Evolutionary conservation across 805 yeast species (phyloP).

Genomic region (Metschnikowia henanensis): DNA sequence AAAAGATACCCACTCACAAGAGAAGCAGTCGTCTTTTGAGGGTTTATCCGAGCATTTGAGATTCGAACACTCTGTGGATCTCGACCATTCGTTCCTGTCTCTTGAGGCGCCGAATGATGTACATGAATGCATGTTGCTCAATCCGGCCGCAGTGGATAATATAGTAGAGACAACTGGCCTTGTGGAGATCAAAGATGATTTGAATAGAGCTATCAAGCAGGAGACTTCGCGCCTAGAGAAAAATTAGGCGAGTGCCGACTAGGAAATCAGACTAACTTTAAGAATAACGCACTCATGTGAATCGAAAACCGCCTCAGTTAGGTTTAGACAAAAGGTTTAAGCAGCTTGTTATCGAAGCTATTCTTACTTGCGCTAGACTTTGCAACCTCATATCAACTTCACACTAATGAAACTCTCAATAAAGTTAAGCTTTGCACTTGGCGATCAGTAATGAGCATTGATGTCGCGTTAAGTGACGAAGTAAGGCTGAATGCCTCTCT

Average conservation of each 20-base stretch:
- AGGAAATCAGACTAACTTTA: too few species aligned
- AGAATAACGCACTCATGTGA: too few species aligned
- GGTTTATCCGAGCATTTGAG: neutral
- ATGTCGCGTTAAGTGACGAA: too few species aligned
- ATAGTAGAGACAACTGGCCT: slow-evolving; percentile 48
- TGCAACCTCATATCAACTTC: too few species aligned
- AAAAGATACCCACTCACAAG: slow-evolving; percentile 11
- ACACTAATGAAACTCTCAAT: too few species aligned
- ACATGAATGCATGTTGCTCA: slow-evolving; percentile 42
- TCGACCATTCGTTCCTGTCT: slow-evolving; percentile 17
- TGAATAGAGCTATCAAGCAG: slow-evolving; percentile 54
- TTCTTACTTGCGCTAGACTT: too few species aligned
- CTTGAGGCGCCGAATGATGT: neutral
- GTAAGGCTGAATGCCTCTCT: too few species aligned
- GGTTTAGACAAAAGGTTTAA: neutral
- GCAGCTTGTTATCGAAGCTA: too few species aligned
- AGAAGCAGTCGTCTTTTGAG: slow-evolving; percentile 16
- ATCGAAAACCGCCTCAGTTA: too few species aligned
- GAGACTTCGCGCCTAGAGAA: slow-evolving; percentile 37
- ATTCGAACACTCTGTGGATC: slow-evolving; percentile 8
- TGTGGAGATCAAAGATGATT: slow-evolving; percentile 42
- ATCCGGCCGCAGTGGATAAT: slow-evolving; percentile 44
- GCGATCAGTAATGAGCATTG: too few species aligned
- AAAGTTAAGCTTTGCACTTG: too few species aligned
- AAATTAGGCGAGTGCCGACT: too few species aligned